phyloP scores from a whole-genome alignment of 352 stramenopile species.

The Phytophthora hibernalis region DNA sequence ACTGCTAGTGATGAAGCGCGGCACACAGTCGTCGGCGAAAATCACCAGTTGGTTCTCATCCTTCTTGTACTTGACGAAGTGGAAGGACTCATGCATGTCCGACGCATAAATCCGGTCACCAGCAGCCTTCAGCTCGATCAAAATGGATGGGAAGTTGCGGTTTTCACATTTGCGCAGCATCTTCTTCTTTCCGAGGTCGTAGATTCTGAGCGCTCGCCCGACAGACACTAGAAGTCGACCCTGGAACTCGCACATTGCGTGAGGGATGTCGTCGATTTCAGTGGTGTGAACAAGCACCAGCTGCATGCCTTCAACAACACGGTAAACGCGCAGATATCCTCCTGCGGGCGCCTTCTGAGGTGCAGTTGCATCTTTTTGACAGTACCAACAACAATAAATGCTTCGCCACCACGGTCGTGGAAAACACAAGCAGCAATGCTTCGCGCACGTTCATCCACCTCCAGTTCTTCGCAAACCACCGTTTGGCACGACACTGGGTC shows the following conservation, averaged over 20 bases:
- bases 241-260: constrained; percentile 98
- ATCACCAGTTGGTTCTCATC: constrained; percentile 96
- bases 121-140: constrained; percentile 94
- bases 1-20: constrained; percentile 84
- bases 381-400: constrained; percentile 97
- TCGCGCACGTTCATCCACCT: constrained; percentile 93
- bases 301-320: constrained; percentile 91
- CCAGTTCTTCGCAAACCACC: constrained; percentile 92
- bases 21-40: constrained; percentile 96
- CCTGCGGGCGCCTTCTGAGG: constrained; percentile 65
- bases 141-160: constrained; percentile 91
- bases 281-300: constrained; percentile 98
- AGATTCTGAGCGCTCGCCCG: constrained; percentile 96
- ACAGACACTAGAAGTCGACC: constrained; percentile 97
- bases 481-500: constrained; percentile 93
- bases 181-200: constrained; percentile 99
- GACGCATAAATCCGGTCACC: constrained; percentile 97
- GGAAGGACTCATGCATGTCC: constrained; percentile 96
- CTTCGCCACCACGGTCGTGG: constrained; percentile 95
- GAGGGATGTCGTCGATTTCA: constrained; percentile 96
- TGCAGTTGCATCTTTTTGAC: constrained; percentile 97
- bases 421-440: constrained; percentile 95
- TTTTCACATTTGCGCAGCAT: constrained; percentile 99
- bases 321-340: constrained; percentile 93
- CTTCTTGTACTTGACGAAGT: constrained; percentile 98